Percentiles rank a stretch among this genome's conserved stretches.
Conservation (phyloP, 306 rosid genomes). For the Fragaria ananassa region DNA sequence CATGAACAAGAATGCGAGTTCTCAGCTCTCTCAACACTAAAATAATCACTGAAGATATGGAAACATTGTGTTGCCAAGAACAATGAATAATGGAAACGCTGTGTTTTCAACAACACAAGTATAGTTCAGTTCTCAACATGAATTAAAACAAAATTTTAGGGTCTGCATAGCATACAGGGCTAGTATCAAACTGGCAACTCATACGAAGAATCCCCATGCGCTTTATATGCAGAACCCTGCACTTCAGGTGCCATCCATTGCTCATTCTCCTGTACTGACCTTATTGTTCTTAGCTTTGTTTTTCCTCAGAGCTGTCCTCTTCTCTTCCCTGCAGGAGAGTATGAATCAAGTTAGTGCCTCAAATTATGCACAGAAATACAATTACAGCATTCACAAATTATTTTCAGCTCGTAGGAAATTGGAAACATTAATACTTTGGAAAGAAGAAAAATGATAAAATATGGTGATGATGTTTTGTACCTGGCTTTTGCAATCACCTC, state of each 20-base stretch:
- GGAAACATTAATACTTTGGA: not conserved
- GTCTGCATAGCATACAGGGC: not conserved
- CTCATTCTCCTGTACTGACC: conserved; percentile 14
- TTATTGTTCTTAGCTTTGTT: conserved; percentile 28
- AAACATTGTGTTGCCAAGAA: not conserved
- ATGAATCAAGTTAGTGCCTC: conserved; percentile 3
- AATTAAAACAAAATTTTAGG: not conserved
- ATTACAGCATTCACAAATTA: not conserved
- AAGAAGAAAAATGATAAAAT: not conserved
- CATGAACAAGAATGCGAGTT: too few species aligned
- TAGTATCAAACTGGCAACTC: not conserved
- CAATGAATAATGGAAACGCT: not conserved
- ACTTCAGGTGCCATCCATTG: not conserved
- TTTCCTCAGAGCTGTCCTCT: conserved; percentile 56
- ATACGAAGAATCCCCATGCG: not conserved
- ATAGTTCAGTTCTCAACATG: not conserved
- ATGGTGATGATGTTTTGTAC: conserved; percentile 32
- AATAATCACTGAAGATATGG: not conserved
- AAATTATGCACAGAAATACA: not conserved
- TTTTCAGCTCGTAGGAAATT: not conserved
- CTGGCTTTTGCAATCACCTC: conserved; percentile 71
- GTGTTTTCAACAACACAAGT: not conserved
- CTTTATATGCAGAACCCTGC: not conserved
- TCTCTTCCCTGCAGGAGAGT: conserved; percentile 70
- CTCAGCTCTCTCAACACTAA: not conserved